These are phyloP conservation scores for Stephania cephalantha DNA, from an alignment of 164 flowering plant species.

Conservation along the genomic window DNA sequence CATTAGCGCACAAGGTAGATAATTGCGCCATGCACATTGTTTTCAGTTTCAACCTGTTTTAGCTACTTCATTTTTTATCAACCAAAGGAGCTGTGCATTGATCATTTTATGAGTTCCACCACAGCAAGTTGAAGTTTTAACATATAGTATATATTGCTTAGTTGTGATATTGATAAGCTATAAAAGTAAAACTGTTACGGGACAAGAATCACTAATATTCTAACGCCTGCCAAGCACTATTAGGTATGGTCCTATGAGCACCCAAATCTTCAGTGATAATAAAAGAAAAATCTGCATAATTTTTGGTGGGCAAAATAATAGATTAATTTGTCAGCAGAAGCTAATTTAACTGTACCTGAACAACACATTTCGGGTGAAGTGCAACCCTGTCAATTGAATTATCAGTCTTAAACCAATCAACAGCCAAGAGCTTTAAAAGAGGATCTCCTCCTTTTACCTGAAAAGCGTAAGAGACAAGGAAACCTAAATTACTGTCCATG, in stretches of 20 bases:
- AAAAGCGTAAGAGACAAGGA: constrained; percentile 5
- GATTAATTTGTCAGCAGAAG: background rate
- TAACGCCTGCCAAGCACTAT: too few species aligned
- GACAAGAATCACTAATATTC: too few species aligned
- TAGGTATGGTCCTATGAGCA: background rate
- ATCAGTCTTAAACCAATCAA: constrained; percentile 88
- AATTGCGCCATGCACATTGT: background rate
- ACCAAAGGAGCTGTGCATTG: background rate
- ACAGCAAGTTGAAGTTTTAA: background rate
- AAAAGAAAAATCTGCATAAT: background rate
- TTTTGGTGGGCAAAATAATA: background rate
- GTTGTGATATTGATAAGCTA: too few species aligned
- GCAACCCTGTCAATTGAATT: constrained; percentile 47
- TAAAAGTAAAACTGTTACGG: too few species aligned
- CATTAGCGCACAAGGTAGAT: background rate
- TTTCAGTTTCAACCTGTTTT: background rate
- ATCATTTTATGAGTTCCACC: background rate
- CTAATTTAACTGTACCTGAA: constrained; percentile 52
- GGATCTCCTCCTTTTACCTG: constrained; percentile 89
- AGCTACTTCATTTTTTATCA: background rate
- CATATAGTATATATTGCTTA: too few species aligned
- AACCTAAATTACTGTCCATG: background rate
- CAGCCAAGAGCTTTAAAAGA: constrained; percentile 83
- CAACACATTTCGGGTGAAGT: constrained; percentile 62
- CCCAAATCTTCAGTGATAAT: background rate